A percentile compares a stretch with the other conserved stretches of the same genome.
These are phyloP conservation scores for Agaricus sinodeliciosus DNA, from an alignment of 768 basidiomycete genomes.

Conservation along the genomic window DNA sequence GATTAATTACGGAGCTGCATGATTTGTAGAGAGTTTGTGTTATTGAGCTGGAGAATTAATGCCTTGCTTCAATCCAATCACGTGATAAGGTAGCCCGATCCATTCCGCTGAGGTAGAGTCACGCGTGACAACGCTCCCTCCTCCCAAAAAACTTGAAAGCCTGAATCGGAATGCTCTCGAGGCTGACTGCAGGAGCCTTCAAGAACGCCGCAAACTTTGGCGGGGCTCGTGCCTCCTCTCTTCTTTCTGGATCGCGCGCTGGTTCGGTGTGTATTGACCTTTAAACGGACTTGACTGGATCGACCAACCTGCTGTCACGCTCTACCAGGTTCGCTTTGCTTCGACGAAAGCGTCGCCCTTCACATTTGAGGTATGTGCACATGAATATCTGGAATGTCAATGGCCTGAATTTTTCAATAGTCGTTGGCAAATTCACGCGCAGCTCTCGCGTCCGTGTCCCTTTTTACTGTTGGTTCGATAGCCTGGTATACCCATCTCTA, in stretches of 20 bases:
- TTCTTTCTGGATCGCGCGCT: conserved; percentile 37
- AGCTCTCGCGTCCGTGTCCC: conserved; percentile 67
- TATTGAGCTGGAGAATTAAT: too few relatives aligned
- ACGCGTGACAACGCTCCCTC: conserved; percentile 39
- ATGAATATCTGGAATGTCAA: neutral
- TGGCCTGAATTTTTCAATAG: conserved; percentile 27
- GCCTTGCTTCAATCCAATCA: too few relatives aligned
- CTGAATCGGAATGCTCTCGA: conserved; percentile 69
- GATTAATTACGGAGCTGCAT: too few relatives aligned
- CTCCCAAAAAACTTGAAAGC: conserved; percentile 35
- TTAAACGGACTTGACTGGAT: conserved; percentile 6
- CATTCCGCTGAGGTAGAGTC: conserved; percentile 35
- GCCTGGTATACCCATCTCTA: conserved; percentile 97
- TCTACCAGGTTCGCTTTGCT: conserved; percentile 60
- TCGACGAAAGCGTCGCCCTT: conserved; percentile 55
- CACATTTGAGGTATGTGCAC: conserved; percentile 55
- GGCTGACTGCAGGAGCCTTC: conserved; percentile 71
- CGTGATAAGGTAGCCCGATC: conserved; percentile 41
- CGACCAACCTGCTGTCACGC: conserved; percentile 15
- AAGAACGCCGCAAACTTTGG: conserved; percentile 46
- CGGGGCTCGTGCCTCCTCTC: conserved; percentile 35
- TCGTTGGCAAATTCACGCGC: conserved; percentile 64
- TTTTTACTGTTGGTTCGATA: conserved; percentile 80
- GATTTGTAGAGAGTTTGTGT: too few relatives aligned
- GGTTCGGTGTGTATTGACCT: conserved; percentile 37